A percentile compares a stretch with the other conserved stretches of the same genome.
phyloP scores from a whole-genome alignment of 2,329 filamentous ascomycete genomes.

The Paecilomyces sp. region DNA sequence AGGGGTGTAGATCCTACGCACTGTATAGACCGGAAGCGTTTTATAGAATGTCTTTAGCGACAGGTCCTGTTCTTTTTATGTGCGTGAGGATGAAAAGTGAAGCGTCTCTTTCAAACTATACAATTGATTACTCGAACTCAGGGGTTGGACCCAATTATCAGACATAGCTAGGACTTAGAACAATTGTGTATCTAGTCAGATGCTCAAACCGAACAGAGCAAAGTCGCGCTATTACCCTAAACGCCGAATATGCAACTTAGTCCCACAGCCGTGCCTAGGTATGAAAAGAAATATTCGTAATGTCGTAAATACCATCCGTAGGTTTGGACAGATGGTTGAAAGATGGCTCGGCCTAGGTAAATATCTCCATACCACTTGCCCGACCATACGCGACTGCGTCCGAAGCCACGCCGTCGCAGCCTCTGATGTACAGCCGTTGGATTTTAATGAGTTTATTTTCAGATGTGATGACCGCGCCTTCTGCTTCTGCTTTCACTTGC shows the following conservation, averaged over 20 bases:
- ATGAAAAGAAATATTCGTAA: not conserved
- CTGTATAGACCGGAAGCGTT: not conserved
- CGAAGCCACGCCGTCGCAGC: constrained; percentile 22
- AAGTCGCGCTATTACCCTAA: not conserved
- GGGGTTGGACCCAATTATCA: not conserved
- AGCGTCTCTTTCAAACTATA: not conserved
- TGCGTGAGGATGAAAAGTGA: not conserved
- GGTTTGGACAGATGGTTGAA: not conserved
- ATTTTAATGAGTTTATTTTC: constrained; percentile 8
- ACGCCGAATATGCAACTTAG: not conserved
- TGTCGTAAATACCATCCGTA: not conserved
- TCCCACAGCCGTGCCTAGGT: not conserved
- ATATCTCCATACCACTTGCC: constrained; percentile 18
- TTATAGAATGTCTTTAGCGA: not conserved
- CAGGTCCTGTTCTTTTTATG: not conserved
- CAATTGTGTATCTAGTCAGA: not conserved
- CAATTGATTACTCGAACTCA: not conserved
- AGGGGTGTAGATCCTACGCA: constrained; percentile 21
- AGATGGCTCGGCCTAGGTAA: constrained; percentile 8
- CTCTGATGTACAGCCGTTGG: constrained; percentile 17
- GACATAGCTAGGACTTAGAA: not conserved
- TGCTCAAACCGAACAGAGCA: not conserved
- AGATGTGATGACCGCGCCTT: not conserved
- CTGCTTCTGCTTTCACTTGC: not conserved
- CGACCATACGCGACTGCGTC: constrained; percentile 29